Conservation (phyloP, 2,329 filamentous ascomycete species). For the Aspergillus glaucus region DNA sequence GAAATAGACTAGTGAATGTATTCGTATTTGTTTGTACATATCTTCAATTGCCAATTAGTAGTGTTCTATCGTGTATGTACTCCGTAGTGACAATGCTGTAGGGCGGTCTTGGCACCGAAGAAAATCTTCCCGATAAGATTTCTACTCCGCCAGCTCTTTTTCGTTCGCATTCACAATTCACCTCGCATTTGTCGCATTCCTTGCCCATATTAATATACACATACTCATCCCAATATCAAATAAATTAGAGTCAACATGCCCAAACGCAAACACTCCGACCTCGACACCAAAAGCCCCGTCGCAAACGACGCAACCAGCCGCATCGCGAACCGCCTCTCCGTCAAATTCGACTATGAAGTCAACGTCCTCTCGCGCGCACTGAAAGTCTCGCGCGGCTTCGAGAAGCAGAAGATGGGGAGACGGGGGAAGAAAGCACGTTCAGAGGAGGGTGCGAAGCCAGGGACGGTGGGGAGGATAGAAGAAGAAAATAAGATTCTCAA, state of each 20-base stretch:
- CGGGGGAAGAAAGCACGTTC: slow-evolving; percentile 48
- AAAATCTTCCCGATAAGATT: too few species aligned
- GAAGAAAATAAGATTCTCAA: slow-evolving; percentile 54
- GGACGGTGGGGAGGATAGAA: slow-evolving; percentile 40
- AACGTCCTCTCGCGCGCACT: slow-evolving; percentile 48
- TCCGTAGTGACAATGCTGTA: too few species aligned
- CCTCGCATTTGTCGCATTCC: too few species aligned
- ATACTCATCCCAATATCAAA: too few species aligned
- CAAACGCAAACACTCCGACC: slow-evolving; percentile 36
- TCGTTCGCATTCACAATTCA: too few species aligned
- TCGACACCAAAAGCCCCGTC: slow-evolving; percentile 11
- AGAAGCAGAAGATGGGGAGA: slow-evolving; percentile 58
- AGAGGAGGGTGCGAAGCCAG: slow-evolving; percentile 36
- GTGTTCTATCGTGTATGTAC: too few species aligned
- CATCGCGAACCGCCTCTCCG: slow-evolving; percentile 31
- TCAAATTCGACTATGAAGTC: slow-evolving; percentile 46
- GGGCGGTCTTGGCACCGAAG: not conserved
- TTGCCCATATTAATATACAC: too few species aligned
- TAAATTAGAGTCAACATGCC: slow-evolving; percentile 21
- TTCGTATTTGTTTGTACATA: slow-evolving; percentile 31
- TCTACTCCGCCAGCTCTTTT: too few species aligned
- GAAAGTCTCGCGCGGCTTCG: slow-evolving; percentile 55
- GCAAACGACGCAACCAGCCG: slow-evolving; percentile 18
- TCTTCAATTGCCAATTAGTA: slow-evolving; percentile 9
- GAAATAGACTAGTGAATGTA: slow-evolving; percentile 59